Percentiles rank a stretch among this genome's conserved stretches.
Evolutionary conservation across 116 monocot species (phyloP).

Genomic region (Iris pallida): DNA sequence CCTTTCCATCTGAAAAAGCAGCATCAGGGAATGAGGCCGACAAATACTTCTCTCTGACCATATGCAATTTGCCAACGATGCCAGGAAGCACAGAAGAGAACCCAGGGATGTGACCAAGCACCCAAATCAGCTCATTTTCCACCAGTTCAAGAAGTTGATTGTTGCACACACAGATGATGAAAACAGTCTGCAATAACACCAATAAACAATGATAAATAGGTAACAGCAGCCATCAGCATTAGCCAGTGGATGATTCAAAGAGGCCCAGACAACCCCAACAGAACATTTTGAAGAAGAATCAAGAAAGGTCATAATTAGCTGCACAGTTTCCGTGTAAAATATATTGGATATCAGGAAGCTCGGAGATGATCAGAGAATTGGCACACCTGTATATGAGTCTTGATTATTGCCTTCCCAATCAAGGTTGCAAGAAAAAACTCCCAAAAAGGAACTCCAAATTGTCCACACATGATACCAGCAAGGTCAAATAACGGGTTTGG

Average conservation of each 20-base stretch:
- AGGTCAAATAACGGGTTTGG: conserved; percentile 93
- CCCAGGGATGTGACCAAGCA: conserved; percentile 49
- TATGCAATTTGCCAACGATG: conserved; percentile 49
- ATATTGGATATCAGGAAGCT: too few species aligned
- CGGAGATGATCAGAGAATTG: neutral
- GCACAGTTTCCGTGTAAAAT: too few species aligned
- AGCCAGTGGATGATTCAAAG: neutral
- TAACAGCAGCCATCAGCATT: neutral
- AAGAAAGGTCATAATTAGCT: neutral
- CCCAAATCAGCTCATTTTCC: conserved; percentile 69
- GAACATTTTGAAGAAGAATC: neutral
- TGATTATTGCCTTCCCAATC: conserved; percentile 78
- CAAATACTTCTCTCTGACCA: conserved; percentile 16
- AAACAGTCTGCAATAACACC: conserved; percentile 47
- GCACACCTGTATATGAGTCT: conserved; percentile 74
- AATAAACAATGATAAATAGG: neutral
- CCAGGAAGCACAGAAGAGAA: conserved; percentile 41
- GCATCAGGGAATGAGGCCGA: conserved; percentile 15
- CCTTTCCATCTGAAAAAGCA: conserved; percentile 33
- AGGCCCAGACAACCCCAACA: neutral
- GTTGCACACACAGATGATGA: conserved; percentile 73
- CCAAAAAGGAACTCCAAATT: conserved; percentile 87
- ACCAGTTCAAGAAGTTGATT: conserved; percentile 74
- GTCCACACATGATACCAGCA: conserved; percentile 91
- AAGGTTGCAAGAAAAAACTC: conserved; percentile 81